Conservation (phyloP, 306 rosid genomes). For the Lotus japonicus region DNA sequence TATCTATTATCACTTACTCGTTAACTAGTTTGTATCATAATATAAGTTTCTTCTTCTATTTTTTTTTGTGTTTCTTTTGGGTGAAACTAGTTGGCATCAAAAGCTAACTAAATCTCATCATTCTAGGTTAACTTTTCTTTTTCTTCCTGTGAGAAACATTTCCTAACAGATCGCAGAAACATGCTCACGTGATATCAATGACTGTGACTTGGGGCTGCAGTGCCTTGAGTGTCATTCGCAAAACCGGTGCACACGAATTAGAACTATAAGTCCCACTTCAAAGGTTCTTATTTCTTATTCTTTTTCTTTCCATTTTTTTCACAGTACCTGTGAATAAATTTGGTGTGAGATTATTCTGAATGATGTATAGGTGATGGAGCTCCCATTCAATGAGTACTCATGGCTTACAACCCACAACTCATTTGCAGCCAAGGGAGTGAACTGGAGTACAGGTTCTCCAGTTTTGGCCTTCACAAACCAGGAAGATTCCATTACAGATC, state of each 20-base stretch:
- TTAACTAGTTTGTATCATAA: neutral
- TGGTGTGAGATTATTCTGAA: neutral
- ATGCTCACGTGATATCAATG: conserved; percentile 23
- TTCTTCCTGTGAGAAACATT: neutral
- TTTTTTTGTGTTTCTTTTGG: no score
- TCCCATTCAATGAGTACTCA: conserved; percentile 26
- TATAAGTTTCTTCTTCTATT: no score
- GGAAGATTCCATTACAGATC: conserved; percentile 27
- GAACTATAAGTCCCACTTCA: conserved; percentile 23
- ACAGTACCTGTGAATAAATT: neutral
- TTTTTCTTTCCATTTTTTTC: neutral
- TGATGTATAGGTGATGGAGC: conserved; percentile 20
- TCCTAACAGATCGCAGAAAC: conserved; percentile 23
- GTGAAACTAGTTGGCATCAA: neutral
- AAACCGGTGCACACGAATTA: conserved; percentile 26
- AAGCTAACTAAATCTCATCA: neutral
- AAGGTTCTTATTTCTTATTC: conserved; percentile 4
- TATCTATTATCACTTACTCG: neutral
- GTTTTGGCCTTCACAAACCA: conserved; percentile 8
- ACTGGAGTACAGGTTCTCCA: neutral
- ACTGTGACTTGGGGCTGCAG: conserved; percentile 23
- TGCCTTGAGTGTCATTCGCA: conserved; percentile 22
- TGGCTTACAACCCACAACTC: conserved; percentile 34
- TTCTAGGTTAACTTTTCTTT: neutral
- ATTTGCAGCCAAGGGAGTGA: neutral